phyloP scores from a whole-genome alignment of 495 filamentous ascomycete genomes.

The Glarea lozoyensis region DNA sequence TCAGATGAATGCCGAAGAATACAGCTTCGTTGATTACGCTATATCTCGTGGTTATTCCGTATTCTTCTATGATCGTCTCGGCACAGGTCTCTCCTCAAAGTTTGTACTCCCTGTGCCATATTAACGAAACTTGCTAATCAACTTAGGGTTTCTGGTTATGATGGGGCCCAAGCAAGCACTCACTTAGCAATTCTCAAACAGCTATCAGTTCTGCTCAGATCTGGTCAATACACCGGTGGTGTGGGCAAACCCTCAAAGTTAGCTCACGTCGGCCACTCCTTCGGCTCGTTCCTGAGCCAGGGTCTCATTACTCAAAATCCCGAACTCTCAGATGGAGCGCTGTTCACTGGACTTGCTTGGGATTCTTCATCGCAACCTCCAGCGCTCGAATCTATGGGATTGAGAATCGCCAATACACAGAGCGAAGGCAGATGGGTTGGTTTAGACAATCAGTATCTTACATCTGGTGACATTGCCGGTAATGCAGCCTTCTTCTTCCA shows the following conservation, averaged over 20 bases:
- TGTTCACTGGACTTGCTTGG: constrained; percentile 44
- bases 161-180: constrained; percentile 8
- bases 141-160: constrained; percentile 10
- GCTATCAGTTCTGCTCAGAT: constrained; percentile 34
- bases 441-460: not conserved
- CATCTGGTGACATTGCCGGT: not conserved
- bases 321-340: constrained; percentile 41
- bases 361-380: not conserved
- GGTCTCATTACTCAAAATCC: constrained; percentile 38
- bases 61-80: constrained; percentile 48
- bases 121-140: too few species aligned
- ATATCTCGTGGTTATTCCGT: constrained; percentile 42
- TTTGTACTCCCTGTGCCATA: not conserved
- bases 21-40: constrained; percentile 45
- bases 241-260: constrained; percentile 33
- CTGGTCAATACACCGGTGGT: constrained; percentile 1
- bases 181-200: constrained; percentile 39
- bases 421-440: not conserved
- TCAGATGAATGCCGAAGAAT: constrained; percentile 37
- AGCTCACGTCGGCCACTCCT: constrained; percentile 49
- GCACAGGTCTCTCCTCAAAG: constrained; percentile 45
- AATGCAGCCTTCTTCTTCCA: not conserved
- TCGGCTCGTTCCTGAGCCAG: constrained; percentile 37
- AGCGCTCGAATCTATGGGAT: not conserved
- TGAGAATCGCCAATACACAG: not conserved